Evolutionary conservation across 305 asterid species (phyloP).

Genomic region (Fraxinus nigra): DNA sequence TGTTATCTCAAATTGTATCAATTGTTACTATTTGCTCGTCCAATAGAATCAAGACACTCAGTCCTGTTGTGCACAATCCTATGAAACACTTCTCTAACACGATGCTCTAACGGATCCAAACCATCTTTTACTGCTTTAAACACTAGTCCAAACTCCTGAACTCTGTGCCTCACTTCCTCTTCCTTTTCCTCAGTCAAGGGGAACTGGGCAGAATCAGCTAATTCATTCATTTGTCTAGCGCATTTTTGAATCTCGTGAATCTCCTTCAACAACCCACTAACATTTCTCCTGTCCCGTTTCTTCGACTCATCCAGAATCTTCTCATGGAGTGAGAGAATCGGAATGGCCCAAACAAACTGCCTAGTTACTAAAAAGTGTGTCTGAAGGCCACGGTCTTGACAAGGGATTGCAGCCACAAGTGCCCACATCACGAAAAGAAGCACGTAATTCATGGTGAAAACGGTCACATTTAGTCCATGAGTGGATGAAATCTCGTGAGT

Average conservation of each 20-base stretch:
- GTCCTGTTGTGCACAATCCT: slow-evolving; percentile 55
- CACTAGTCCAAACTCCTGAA: slow-evolving; percentile 33
- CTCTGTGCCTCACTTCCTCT: slow-evolving; percentile 37
- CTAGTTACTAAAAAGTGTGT: slow-evolving; percentile 31
- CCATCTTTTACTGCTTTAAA: slow-evolving; percentile 40
- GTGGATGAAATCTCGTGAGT: slow-evolving; percentile 33
- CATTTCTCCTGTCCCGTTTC: slow-evolving; percentile 40
- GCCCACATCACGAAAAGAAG: slow-evolving; percentile 51
- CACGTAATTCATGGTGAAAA: slow-evolving; percentile 46
- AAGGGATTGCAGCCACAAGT: slow-evolving; percentile 61
- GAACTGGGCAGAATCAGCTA: slow-evolving; percentile 36
- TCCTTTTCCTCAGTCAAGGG: slow-evolving; percentile 44
- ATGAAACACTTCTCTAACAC: slow-evolving; percentile 62
- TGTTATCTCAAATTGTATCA: slow-evolving; percentile 4
- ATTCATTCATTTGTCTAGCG: slow-evolving; percentile 34
- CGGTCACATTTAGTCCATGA: slow-evolving; percentile 39
- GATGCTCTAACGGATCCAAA: slow-evolving; percentile 56
- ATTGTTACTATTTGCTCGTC: slow-evolving; percentile 27
- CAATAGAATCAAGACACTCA: slow-evolving; percentile 44
- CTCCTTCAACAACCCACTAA: slow-evolving; percentile 50
- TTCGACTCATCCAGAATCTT: slow-evolving; percentile 54
- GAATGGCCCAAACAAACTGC: slow-evolving; percentile 44
- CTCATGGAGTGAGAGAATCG: slow-evolving; percentile 40
- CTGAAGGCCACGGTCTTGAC: slow-evolving; percentile 58
- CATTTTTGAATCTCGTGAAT: slow-evolving; percentile 47